Conservation (phyloP, 495 filamentous ascomycete genomes). For the Hypomontagnella submonticulosa region DNA sequence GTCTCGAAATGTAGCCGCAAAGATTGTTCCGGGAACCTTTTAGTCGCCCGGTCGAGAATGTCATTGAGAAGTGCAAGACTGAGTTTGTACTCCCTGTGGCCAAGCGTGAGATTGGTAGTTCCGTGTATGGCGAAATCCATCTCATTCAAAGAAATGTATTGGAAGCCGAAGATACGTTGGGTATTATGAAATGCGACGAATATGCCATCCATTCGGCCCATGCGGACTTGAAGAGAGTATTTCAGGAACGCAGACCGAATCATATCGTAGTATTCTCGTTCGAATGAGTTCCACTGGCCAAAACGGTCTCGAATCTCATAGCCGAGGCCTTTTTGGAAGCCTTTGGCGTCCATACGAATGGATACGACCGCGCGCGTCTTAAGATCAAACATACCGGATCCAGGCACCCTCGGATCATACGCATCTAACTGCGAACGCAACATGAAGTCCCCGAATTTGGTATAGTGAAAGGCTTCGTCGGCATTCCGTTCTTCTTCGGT, state of each 20-base stretch:
- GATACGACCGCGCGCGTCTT: slow-evolving; percentile 93
- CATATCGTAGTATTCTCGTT: slow-evolving; percentile 97
- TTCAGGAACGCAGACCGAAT: slow-evolving; percentile 94
- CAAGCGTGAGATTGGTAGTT: slow-evolving; percentile 68
- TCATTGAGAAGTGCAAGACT: slow-evolving; percentile 83
- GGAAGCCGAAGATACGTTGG: slow-evolving; percentile 95
- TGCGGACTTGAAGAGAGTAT: slow-evolving; percentile 94
- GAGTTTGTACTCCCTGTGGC: slow-evolving; percentile 87
- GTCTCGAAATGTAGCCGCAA: slow-evolving; percentile 91
- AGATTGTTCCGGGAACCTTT: slow-evolving; percentile 76
- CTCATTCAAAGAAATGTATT: slow-evolving; percentile 86
- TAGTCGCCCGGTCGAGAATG: slow-evolving; percentile 76
- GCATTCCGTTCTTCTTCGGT: slow-evolving; percentile 71
- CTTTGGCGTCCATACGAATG: slow-evolving; percentile 82
- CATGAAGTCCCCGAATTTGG: slow-evolving; percentile 86
- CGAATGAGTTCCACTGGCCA: slow-evolving; percentile 88
- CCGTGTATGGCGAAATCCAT: slow-evolving; percentile 91
- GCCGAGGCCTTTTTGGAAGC: slow-evolving; percentile 78
- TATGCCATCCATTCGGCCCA: slow-evolving; percentile 98
- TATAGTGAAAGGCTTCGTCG: slow-evolving; percentile 86
- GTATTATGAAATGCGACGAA: slow-evolving; percentile 99
- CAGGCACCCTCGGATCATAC: slow-evolving; percentile 84
- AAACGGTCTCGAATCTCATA: slow-evolving; percentile 84
- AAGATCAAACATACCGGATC: slow-evolving; percentile 94
- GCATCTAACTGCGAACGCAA: slow-evolving; percentile 98